Conservation (phyloP, 140 eudicot genomes). For the Erigeron philadelphicus region DNA sequence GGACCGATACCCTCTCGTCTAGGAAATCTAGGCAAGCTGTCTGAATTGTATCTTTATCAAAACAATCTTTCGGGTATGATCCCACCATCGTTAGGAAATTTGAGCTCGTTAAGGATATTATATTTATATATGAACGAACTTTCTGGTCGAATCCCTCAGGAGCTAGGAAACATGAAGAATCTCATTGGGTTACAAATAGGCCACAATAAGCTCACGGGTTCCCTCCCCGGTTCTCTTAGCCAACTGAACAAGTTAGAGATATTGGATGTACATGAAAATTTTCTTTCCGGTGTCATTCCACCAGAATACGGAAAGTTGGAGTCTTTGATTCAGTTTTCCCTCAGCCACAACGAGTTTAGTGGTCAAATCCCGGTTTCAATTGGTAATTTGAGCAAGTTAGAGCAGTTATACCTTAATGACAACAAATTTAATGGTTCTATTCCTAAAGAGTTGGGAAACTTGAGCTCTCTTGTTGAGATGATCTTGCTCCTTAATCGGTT, state of each 20-base stretch:
- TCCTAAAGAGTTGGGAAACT: conserved; percentile 31
- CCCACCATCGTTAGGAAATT: conserved; percentile 36
- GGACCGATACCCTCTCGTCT: conserved; percentile 23
- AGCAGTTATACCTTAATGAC: conserved; percentile 23
- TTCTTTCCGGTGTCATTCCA: conserved; percentile 22
- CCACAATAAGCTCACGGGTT: conserved; percentile 23
- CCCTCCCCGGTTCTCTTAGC: conserved; percentile 23
- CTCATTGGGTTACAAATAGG: neutral
- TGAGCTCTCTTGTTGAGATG: conserved; percentile 30
- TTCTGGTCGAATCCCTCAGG: conserved; percentile 31
- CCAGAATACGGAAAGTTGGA: conserved; percentile 28
- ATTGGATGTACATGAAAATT: conserved; percentile 30
- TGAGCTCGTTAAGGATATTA: conserved; percentile 26
- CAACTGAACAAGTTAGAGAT: conserved; percentile 19
- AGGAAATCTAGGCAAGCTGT: conserved; percentile 18
- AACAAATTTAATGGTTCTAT: conserved; percentile 34
- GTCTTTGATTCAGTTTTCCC: conserved; percentile 21
- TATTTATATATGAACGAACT: conserved; percentile 21
- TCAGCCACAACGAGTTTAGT: conserved; percentile 26
- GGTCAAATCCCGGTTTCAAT: conserved; percentile 30
- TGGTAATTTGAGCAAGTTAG: conserved; percentile 25
- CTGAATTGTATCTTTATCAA: conserved; percentile 26
- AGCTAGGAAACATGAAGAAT: conserved; percentile 25
- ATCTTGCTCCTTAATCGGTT: conserved; percentile 27
- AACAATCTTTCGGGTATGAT: conserved; percentile 36